Conservation (phyloP, 2,329 filamentous ascomycete species). For the Fusarium incarnatum region DNA sequence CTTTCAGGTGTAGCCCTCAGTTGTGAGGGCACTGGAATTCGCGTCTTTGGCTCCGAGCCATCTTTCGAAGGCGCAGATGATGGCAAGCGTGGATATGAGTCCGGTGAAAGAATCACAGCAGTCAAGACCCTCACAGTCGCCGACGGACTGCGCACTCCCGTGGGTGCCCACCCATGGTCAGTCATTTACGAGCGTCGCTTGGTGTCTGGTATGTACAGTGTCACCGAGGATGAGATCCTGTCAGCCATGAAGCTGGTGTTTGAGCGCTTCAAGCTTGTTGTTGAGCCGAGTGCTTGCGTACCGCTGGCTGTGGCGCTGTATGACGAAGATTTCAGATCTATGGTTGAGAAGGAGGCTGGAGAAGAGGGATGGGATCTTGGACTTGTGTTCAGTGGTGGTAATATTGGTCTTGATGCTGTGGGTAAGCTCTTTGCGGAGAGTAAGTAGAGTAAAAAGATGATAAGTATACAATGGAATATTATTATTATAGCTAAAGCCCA, state of each 20-base stretch:
- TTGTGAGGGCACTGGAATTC: conserved; percentile 75
- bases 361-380: conserved; percentile 79
- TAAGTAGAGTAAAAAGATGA: neutral
- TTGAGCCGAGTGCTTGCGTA: conserved; percentile 91
- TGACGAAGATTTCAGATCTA: conserved; percentile 81
- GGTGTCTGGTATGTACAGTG: conserved; percentile 76
- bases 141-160: conserved; percentile 86
- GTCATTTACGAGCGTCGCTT: conserved; percentile 79
- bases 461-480: neutral
- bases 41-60: conserved; percentile 90
- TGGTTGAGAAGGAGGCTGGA: conserved; percentile 78
- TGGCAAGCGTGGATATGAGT: conserved; percentile 74
- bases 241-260: conserved; percentile 80
- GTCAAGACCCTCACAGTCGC: conserved; percentile 86
- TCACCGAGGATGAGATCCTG: conserved; percentile 85
- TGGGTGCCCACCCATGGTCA: conserved; percentile 80
- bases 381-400: conserved; percentile 70
- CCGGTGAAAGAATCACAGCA: conserved; percentile 70
- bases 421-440: conserved; percentile 60
- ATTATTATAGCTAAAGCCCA: neutral
- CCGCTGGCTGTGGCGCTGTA: conserved; percentile 83
- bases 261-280: conserved; percentile 89
- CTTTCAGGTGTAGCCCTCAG: conserved; percentile 85
- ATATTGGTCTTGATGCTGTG: conserved; percentile 66
- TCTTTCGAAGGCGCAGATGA: conserved; percentile 87